Conservation (phyloP, 2,329 filamentous ascomycete genomes). For the Diaporthe citrichinensis region DNA sequence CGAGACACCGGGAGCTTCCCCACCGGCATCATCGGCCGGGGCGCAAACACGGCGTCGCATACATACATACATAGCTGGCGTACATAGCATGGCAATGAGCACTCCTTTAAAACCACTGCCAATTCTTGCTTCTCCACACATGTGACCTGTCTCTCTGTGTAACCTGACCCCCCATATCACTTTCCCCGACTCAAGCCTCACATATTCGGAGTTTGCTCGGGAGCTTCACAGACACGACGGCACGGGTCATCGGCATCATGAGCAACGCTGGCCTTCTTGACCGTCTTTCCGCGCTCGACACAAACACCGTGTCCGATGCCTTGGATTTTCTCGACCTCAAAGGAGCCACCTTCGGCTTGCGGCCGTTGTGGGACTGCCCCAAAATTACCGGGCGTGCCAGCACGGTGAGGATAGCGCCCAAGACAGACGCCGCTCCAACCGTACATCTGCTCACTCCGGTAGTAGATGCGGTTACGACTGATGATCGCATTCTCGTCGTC, state of each 20-base stretch:
- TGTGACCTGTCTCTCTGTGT: not conserved
- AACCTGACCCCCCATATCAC: not conserved
- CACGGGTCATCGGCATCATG: not conserved
- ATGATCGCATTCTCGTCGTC: not conserved
- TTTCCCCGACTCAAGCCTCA: not conserved
- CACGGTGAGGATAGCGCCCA: not conserved
- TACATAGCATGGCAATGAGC: not conserved
- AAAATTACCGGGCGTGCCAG: constrained; percentile 15
- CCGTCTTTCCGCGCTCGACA: constrained; percentile 7
- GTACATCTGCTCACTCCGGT: constrained; percentile 5
- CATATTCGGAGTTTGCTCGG: not conserved
- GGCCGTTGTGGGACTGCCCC: constrained; percentile 5
- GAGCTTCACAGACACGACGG: not conserved
- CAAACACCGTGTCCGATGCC: constrained; percentile 16
- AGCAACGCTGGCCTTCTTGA: not conserved
- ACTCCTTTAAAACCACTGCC: not conserved
- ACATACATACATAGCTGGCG: not conserved
- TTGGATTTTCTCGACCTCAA: not conserved
- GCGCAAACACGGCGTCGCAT: not conserved
- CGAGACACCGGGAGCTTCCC: not conserved
- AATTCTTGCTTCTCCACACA: not conserved
- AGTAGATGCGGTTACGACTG: not conserved
- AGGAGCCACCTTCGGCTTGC: constrained; percentile 10
- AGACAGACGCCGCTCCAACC: not conserved
- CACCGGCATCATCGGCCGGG: not conserved